Evolutionary conservation across 139 green algal species (phyloP).

Genomic region (Tetraselmis striata): DNA sequence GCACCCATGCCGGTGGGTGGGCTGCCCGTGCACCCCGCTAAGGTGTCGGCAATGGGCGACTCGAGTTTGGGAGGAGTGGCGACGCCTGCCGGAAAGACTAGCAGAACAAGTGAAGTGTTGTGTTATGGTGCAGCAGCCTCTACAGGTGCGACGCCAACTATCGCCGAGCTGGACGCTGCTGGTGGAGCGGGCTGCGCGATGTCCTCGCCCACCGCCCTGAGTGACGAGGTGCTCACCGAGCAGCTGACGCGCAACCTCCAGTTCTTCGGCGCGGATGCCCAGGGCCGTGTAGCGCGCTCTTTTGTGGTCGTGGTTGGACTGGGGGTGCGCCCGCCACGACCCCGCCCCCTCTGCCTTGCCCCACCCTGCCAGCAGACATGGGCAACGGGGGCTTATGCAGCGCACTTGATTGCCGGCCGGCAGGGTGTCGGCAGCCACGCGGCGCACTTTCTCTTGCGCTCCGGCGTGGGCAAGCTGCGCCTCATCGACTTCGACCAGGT

Average conservation of each 20-base stretch:
- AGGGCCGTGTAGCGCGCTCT: constrained; percentile 45
- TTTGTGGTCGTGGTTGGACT: constrained; percentile 94
- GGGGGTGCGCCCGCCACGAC: constrained; percentile 44
- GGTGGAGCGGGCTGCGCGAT: background rate
- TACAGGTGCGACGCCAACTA: background rate
- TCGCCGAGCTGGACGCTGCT: background rate
- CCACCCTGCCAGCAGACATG: too few relatives aligned
- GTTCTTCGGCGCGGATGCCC: constrained; percentile 82
- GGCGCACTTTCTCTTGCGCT: constrained; percentile 85
- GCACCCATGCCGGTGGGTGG: too few relatives aligned
- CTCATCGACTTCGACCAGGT: constrained; percentile 97
- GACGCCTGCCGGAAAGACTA: too few relatives aligned
- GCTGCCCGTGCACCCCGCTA: too few relatives aligned
- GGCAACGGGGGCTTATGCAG: too few relatives aligned
- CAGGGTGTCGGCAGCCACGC: constrained; percentile 93
- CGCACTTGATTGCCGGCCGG: too few relatives aligned
- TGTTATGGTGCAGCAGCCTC: too few relatives aligned
- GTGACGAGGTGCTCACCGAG: constrained; percentile 75
- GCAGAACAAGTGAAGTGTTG: too few relatives aligned
- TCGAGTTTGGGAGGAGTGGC: too few relatives aligned
- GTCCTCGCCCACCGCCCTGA: background rate
- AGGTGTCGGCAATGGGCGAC: too few relatives aligned
- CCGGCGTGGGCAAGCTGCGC: constrained; percentile 80
- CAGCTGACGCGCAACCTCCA: constrained; percentile 90
- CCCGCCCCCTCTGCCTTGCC: background rate